Percentiles rank a stretch among this genome's conserved stretches.
Evolutionary conservation across 257 asterid species (phyloP).

Genomic region (Solanum bulbocastanum): DNA sequence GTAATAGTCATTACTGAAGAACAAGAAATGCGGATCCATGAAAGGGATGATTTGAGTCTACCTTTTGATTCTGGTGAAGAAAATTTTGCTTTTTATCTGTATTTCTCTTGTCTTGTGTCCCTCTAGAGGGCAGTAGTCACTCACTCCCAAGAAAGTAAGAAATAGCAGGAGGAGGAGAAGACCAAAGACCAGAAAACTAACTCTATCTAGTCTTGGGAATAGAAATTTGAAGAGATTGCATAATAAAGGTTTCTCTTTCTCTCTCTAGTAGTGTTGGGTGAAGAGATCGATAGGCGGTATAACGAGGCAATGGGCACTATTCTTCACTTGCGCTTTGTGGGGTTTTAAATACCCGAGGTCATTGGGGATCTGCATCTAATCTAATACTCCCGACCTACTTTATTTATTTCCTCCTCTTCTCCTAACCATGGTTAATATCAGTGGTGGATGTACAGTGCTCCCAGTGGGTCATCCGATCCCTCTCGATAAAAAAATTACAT

Average conservation of each 20-base stretch:
- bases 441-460: too few species aligned
- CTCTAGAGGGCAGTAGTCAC: slow-evolving; percentile 14
- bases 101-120: not conserved
- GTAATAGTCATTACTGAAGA: not conserved
- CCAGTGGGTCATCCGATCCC: too few species aligned
- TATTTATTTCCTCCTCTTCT: not conserved
- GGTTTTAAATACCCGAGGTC: slow-evolving; percentile 17
- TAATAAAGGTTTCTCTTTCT: slow-evolving; percentile 10
- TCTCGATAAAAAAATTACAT: too few species aligned
- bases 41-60: not conserved
- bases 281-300: not conserved
- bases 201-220: slow-evolving; percentile 33
- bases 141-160: slow-evolving; percentile 51
- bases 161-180: not conserved
- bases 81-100: not conserved
- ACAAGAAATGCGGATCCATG: slow-evolving; percentile 20
- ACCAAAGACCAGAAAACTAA: not conserved
- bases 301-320: slow-evolving; percentile 5
- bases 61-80: not conserved
- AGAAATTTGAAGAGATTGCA: slow-evolving; percentile 22
- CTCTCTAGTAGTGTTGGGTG: slow-evolving; percentile 1
- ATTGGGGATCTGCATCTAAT: slow-evolving; percentile 31
- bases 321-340: not conserved
- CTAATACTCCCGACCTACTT: slow-evolving; percentile 2
- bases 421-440: not conserved